These are phyloP conservation scores for Carallia pectinifolia DNA, from an alignment of 345 rosid genomes.

Conservation along the genomic window DNA sequence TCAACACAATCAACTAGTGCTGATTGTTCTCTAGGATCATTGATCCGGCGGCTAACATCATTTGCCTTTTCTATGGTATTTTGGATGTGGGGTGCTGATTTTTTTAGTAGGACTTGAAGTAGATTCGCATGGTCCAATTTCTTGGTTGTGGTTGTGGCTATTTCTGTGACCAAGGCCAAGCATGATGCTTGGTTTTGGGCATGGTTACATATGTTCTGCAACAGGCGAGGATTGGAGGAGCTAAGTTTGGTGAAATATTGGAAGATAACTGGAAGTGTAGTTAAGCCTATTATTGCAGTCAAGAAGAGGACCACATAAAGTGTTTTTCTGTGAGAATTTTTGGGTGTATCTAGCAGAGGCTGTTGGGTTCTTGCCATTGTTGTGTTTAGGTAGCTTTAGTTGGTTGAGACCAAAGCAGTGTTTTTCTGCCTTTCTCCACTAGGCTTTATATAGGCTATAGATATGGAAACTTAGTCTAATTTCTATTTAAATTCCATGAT, in stretches of 20 bases:
- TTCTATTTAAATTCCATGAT: too few species aligned
- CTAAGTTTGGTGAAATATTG: constrained; percentile 11
- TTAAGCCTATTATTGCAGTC: constrained; percentile 34
- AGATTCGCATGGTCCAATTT: constrained; percentile 27
- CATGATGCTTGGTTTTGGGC: constrained; percentile 44
- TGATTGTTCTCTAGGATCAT: constrained; percentile 38
- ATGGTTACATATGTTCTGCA: constrained; percentile 34
- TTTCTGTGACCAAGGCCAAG: constrained; percentile 37
- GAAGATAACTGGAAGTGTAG: constrained; percentile 21
- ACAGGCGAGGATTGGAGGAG: neutral
- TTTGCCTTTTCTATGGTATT: constrained; percentile 21
- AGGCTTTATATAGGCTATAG: too few species aligned
- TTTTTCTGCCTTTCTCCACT: neutral
- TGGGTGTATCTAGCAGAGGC: constrained; percentile 49
- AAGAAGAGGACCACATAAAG: constrained; percentile 40
- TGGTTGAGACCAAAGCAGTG: neutral
- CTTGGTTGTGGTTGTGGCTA: constrained; percentile 19
- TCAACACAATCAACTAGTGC: constrained; percentile 49
- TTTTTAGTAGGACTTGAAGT: constrained; percentile 39
- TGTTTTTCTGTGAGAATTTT: constrained; percentile 27
- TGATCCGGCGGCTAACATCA: constrained; percentile 21
- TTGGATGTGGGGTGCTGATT: constrained; percentile 28
- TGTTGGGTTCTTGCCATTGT: constrained; percentile 32
- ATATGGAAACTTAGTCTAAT: too few species aligned
- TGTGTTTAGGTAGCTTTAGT: neutral